phyloP scores from a whole-genome alignment of 345 rosid genomes.

The Syzygium aqueum region DNA sequence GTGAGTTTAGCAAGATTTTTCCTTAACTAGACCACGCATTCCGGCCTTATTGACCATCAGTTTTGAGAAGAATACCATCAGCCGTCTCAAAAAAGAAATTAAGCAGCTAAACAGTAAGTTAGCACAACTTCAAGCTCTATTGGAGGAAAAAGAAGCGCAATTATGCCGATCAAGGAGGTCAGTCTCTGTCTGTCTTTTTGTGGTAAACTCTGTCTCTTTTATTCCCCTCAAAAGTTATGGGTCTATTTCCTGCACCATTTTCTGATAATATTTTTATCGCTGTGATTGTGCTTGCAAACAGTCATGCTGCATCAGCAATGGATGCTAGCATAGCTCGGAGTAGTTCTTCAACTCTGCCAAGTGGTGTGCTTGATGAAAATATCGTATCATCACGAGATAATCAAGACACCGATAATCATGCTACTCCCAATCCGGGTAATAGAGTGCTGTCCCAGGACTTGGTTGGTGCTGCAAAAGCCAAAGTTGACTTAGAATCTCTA shows the following conservation, averaged over 20 bases:
- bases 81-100: slow-evolving; percentile 43
- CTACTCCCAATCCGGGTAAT: slow-evolving; percentile 5
- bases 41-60: slow-evolving; percentile 62
- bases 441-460: slow-evolving; percentile 15
- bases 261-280: background rate
- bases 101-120: slow-evolving; percentile 48
- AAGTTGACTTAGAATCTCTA: slow-evolving; percentile 3
- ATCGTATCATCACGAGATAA: slow-evolving; percentile 7
- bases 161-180: slow-evolving; percentile 38
- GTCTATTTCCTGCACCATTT: background rate
- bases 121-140: slow-evolving; percentile 52
- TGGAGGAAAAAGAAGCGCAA: slow-evolving; percentile 60
- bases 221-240: background rate
- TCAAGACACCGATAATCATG: slow-evolving; percentile 14
- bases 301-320: slow-evolving; percentile 19
- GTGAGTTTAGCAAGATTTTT: slow-evolving; percentile 5
- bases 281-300: slow-evolving; percentile 2
- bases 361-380: slow-evolving; percentile 26
- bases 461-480: slow-evolving; percentile 9
- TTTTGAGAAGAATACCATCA: slow-evolving; percentile 41
- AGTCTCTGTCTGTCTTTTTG: background rate
- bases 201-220: background rate
- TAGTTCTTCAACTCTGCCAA: slow-evolving; percentile 17
- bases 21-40: slow-evolving; percentile 55
- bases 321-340: slow-evolving; percentile 16